Evolutionary conservation across 495 filamentous ascomycete genomes (phyloP).

Genomic region (Cetradonia linearis): DNA sequence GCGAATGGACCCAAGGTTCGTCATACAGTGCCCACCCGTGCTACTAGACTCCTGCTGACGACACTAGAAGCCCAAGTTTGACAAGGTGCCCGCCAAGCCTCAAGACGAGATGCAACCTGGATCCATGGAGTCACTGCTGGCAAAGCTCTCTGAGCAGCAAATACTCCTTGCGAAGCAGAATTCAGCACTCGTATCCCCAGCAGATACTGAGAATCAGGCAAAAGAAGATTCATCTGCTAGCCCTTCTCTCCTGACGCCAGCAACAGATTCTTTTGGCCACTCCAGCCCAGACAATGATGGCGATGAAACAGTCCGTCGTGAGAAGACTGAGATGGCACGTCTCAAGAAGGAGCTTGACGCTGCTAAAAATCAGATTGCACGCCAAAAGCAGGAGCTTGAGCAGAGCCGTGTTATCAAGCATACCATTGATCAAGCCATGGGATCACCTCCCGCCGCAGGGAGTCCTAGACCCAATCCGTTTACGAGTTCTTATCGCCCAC

Average conservation of each 20-base stretch:
- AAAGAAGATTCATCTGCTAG: slow-evolving; percentile 41
- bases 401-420: slow-evolving; percentile 67
- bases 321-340: slow-evolving; percentile 41
- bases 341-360: slow-evolving; percentile 65
- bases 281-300: slow-evolving; percentile 13
- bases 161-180: slow-evolving; percentile 45
- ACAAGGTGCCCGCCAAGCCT: slow-evolving; percentile 29
- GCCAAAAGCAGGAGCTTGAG: slow-evolving; percentile 74
- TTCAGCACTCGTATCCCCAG: slow-evolving; percentile 35
- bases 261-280: slow-evolving; percentile 37
- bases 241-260: slow-evolving; percentile 48
- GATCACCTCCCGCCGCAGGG: slow-evolving; percentile 46
- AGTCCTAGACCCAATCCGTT: slow-evolving; percentile 34
- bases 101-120: slow-evolving; percentile 30
- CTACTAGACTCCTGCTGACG: neutral
- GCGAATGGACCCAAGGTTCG: slow-evolving; percentile 26
- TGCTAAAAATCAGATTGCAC: slow-evolving; percentile 68
- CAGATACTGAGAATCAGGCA: slow-evolving; percentile 29
- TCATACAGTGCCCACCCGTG: neutral
- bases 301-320: slow-evolving; percentile 26
- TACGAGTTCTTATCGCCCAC: slow-evolving; percentile 2
- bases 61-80: slow-evolving; percentile 43
- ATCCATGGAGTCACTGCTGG: slow-evolving; percentile 49
- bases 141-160: slow-evolving; percentile 60
- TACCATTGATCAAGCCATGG: slow-evolving; percentile 63